These are phyloP conservation scores for Aspergillus costaricaensis DNA, from an alignment of 2,329 filamentous ascomycete genomes.

Conservation along the genomic window DNA sequence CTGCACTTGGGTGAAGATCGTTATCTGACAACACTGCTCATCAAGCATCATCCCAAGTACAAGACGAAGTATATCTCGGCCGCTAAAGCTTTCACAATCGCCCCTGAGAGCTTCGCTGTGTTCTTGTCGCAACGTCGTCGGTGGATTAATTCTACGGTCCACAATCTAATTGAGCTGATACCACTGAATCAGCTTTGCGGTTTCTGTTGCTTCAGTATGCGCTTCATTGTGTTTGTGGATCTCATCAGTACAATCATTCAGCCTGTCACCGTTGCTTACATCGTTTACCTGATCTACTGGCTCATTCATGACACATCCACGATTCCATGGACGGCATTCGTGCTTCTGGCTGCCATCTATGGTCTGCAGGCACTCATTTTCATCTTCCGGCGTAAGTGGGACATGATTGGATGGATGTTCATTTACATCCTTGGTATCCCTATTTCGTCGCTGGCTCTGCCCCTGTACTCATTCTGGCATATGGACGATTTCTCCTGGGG, in stretches of 20 bases:
- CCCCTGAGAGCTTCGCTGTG: constrained; percentile 88
- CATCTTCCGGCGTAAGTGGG: constrained; percentile 94
- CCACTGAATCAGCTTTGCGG: constrained; percentile 92
- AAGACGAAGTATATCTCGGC: constrained; percentile 97
- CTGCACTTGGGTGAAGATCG: constrained; percentile 96
- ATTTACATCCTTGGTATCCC: constrained; percentile 90
- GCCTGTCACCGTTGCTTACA: constrained; percentile 86
- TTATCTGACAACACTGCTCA: constrained; percentile 88
- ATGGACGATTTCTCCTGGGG: constrained; percentile 99
- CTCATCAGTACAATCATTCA: constrained; percentile 88
- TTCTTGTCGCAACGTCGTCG: constrained; percentile 98
- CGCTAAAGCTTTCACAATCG: constrained; percentile 95
- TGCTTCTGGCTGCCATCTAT: constrained; percentile 92
- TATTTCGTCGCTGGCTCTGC: constrained; percentile 85
- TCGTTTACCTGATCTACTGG: constrained; percentile 82
- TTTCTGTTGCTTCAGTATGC: constrained; percentile 99
- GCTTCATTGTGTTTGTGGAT: constrained; percentile 94
- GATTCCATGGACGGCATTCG: constrained; percentile 81
- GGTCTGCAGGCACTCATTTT: constrained; percentile 97
- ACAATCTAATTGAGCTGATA: constrained; percentile 95
- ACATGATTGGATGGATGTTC: constrained; percentile 99
- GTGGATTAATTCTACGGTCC: constrained; percentile 99
- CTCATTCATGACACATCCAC: constrained; percentile 62
- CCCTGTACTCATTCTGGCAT: constrained; percentile 96
- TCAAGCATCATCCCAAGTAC: constrained; percentile 90